Base-by-base conservation (phyloP, 768 basidiomycete genomes). In the Amanita phalloides region DNA sequence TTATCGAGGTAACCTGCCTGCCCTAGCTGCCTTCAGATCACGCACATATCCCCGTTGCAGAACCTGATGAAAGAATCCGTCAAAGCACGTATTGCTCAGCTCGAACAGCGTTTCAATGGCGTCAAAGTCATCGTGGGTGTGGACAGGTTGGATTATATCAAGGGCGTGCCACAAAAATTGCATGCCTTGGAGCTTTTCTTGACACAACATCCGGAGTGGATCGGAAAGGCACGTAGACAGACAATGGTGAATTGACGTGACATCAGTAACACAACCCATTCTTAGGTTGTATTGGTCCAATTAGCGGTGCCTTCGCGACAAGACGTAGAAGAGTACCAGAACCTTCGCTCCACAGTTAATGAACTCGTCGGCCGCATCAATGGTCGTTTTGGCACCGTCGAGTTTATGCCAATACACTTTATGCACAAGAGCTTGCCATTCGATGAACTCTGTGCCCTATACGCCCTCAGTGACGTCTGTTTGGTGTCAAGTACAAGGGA, bases 351-450 rank as follows among this genome's bases (percentile, higher is more conserved):
- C 14, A 90, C 88, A 1, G 93, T 98, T 49, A 98, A 98, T 72
- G 94, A 99, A 66, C 81, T 99, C 45, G 96, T 99, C 28, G 96
- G 96, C 2, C 82, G 95, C 23, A 98, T 99, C 70, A 99, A 99
- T 64, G 96, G 96, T 6, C 86, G 93, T 7, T 99, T 99, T 61
- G 96, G 96, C 28, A 98, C 96, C 1, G 93, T 98, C 62, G 96
- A 99, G 60, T 98, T 95, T 65, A 96, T 97, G 91, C 96, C 96
- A 5, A 98, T 99, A 54, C 96, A 98, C 68, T 98, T 96, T 68
- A 91, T 98, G 90, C 95, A 98, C 77, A 94, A 94, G 68, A 86
- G 83, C 56, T 73, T 98, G 49, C 70, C 82, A 0, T 94, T 97
- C 62, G 90, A 96, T 63, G 96, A 99, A 63, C 78, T 99, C 6